Conservation (phyloP, 352 stramenopile genomes). For the Phytophthora tentaculata region DNA sequence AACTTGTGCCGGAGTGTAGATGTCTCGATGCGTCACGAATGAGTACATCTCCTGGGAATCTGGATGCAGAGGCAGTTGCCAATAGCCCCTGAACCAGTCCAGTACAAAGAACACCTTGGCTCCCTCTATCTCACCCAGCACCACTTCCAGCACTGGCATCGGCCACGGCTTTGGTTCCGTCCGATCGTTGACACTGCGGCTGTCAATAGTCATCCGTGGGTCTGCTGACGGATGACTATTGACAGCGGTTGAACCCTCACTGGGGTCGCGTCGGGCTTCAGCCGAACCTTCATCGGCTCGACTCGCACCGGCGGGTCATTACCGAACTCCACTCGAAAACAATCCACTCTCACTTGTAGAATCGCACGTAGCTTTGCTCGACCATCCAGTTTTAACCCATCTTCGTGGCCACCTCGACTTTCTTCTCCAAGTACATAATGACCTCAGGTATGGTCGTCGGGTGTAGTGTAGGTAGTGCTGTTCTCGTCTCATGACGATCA, state of each 20-base stretch:
- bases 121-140: conserved; percentile 11
- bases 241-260: neutral
- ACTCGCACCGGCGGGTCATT: conserved; percentile 20
- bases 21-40: conserved; percentile 30
- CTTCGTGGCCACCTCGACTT: neutral
- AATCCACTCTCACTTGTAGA: neutral
- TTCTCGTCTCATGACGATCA: conserved; percentile 8
- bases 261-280: conserved; percentile 5
- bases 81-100: conserved; percentile 39
- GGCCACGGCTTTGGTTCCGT: conserved; percentile 8
- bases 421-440: conserved; percentile 1
- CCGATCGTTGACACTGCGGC: conserved; percentile 20
- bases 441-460: conserved; percentile 2
- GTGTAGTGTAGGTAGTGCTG: neutral
- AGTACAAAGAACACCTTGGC: conserved; percentile 36
- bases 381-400: neutral
- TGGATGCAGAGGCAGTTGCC: conserved; percentile 29
- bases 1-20: conserved; percentile 31
- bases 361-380: neutral
- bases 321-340: conserved; percentile 18
- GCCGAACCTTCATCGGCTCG: conserved; percentile 15
- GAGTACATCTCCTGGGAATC: conserved; percentile 27
- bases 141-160: conserved; percentile 30
- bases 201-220: conserved; percentile 37
- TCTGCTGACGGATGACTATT: conserved; percentile 15